Evolutionary conservation across 371 early-diverging fungal species (phyloP), one percentile per base, ranked within the genome.

Genomic region (Rhizomucor pusillus): DNA sequence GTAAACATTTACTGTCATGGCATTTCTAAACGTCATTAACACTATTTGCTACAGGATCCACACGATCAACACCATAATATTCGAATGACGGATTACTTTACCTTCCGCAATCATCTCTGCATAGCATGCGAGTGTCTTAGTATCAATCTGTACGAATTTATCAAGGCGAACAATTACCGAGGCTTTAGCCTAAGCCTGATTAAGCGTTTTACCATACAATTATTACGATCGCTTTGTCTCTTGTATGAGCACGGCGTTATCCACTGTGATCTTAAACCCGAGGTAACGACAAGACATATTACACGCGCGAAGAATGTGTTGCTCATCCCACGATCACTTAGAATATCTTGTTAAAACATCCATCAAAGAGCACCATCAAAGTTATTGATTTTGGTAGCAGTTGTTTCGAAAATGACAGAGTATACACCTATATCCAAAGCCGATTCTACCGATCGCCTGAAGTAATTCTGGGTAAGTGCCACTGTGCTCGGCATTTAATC

Each of bases 351-450:
- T 62, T 90, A 11, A 71, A 72, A 23, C 72, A 71, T 43, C 79
- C 81, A 41, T 62, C 73, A 49, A 81, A 69, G 35, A 75, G 76
- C 56, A 60, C 65, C 12, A 84, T 97, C 59, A 95, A 95, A 66
- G 93, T 97, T 13, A 95, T 95, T 63, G 97, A 97, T 68, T 93
- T 97, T 72, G 95, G 97, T 10, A 89, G 88, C 57, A 85, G 89
- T 54, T 92, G 92, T 50, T 80, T 83, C 16, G 88, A 88, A 57
- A 69, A 76, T 41, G 89, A 92, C 56, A 65, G 67, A 58, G 56
- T 56, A 37, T 62, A 65, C 44, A 63, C 63, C 11, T 45, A 59
- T 54, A 70, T 54, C 19, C 63, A 67, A 52, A 67, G 63, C 45
- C 63, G 63, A 54, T 67, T 67, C 35, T 65, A 63, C 60, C 55